Evolutionary conservation across 176 grass and related monocot genomes (phyloP).

Genomic region (Cymbopogon citratus): DNA sequence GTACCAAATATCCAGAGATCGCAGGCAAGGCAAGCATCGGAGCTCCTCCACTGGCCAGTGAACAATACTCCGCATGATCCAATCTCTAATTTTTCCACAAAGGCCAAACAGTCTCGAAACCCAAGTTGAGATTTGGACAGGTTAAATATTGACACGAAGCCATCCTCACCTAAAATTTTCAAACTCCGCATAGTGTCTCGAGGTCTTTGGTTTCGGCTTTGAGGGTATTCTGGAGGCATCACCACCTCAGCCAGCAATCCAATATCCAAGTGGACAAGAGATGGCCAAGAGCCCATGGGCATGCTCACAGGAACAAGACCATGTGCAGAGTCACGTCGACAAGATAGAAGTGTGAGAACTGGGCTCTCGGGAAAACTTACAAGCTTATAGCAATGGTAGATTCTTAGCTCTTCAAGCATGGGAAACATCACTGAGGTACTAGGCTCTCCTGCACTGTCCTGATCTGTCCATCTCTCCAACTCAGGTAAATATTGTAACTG

Average conservation of each 20-base stretch:
- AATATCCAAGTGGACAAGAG: neutral
- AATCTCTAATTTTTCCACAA: neutral
- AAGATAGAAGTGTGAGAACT: neutral
- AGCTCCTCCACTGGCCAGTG: conserved; percentile 18
- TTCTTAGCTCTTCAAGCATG: neutral
- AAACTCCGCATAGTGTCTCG: neutral
- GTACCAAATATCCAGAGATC: rapidly evolving
- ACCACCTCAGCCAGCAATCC: neutral
- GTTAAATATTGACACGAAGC: neutral
- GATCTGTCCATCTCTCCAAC: conserved; percentile 12
- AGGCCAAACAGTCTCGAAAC: neutral
- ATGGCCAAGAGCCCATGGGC: neutral
- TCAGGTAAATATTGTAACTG: rapidly evolving
- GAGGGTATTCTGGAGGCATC: neutral
- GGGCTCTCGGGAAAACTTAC: neutral
- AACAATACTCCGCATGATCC: neutral
- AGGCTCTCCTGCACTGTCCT: neutral
- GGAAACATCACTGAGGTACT: neutral
- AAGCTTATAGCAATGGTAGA: neutral
- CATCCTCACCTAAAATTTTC: neutral
- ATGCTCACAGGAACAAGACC: neutral
- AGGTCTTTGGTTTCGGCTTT: neutral
- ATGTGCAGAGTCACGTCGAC: neutral
- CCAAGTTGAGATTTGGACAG: neutral
- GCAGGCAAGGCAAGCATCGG: neutral